These are phyloP conservation scores for Talaromyces liani DNA, from an alignment of 495 filamentous ascomycete genomes.

Conservation along the genomic window DNA sequence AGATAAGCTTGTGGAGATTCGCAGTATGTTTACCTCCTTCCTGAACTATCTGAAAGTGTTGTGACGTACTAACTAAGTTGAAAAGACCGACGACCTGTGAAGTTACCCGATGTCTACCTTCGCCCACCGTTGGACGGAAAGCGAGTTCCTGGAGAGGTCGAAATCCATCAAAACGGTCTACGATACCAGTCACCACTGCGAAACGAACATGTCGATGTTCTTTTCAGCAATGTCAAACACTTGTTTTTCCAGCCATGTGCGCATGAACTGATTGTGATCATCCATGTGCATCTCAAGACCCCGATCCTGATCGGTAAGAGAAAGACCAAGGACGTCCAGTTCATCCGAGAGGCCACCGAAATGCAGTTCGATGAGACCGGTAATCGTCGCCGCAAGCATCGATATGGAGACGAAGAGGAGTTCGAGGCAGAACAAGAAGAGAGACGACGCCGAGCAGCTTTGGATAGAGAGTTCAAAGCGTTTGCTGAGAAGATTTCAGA, in stretches of 20 bases:
- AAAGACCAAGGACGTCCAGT: constrained; percentile 98
- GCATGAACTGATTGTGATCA: constrained; percentile 94
- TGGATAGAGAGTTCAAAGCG: constrained; percentile 91
- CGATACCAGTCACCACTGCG: constrained; percentile 86
- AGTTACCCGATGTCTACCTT: constrained; percentile 85
- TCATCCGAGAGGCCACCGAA: constrained; percentile 96
- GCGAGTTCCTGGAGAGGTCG: constrained; percentile 86
- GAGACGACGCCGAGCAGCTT: constrained; percentile 75
- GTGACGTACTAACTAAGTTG: constrained; percentile 19
- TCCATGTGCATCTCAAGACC: constrained; percentile 95
- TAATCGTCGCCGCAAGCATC: constrained; percentile 92
- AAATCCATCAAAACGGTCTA: constrained; percentile 98
- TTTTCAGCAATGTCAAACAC: constrained; percentile 98
- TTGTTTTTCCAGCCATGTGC: constrained; percentile 97
- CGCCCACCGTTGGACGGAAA: constrained; percentile 93
- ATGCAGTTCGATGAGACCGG: constrained; percentile 99
- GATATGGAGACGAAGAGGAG: constrained; percentile 98
- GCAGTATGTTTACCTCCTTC: constrained; percentile 49
- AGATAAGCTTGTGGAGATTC: constrained; percentile 87
- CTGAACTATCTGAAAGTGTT: constrained; percentile 6
- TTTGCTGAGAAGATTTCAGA: constrained; percentile 98
- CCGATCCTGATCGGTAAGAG: constrained; percentile 98
- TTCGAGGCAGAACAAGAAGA: constrained; percentile 99
- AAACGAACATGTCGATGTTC: constrained; percentile 79
- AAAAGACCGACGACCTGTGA: constrained; percentile 74